Evolutionary conservation across 2,329 filamentous ascomycete species (phyloP), one percentile per base, ranked within the genome.

Genomic region (Polytolypa hystricis): DNA sequence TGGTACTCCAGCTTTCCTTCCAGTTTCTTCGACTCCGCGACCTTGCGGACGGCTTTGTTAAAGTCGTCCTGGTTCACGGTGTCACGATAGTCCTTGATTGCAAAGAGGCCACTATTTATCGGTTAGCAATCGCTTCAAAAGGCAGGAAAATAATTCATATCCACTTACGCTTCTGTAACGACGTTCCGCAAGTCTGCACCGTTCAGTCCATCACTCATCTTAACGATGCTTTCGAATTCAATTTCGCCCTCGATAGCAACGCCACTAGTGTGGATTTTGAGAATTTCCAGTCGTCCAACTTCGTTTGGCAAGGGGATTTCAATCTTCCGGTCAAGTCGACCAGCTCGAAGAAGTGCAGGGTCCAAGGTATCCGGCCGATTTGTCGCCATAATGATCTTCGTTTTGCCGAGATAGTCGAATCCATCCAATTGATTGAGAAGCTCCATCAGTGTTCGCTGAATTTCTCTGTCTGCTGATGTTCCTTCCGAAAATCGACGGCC

Each of bases 331-430:
- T 98, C 93, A 51, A 98, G 71, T 60, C 91, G 82, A 52, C 87
- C 87, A 27, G 87, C 87, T 65, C 87, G 78, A 33, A 95, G 74
- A 50, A 95, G 71, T 2, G 87, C 87, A 17, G 87, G 87, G 55
- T 95, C 87, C 25, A 95, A 75, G 0, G 87, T 95, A 60, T 95
- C 87, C n/a, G 87, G 87, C 63, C 87, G 73, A 70, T 95, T 95
- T 36, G 87, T 95, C 25, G 87, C 91, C 93, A 98, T 98, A 68
- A 98, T 98, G 60, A 98, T 98, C 71, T 98, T 98, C 38, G 91
- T 98, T 73, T 98, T 95, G 51, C 93, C 91, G 25, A 98, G 74
- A 66, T 98, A 98, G 66, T 98, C 91, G 69, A 98, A 98, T 49
- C 93, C 91, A 59, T 98, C 91, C 37, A 98, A 77, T 64, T 98